Base-by-base conservation (phyloP, 2,329 filamentous ascomycete species). In the Xylaria sp. region DNA sequence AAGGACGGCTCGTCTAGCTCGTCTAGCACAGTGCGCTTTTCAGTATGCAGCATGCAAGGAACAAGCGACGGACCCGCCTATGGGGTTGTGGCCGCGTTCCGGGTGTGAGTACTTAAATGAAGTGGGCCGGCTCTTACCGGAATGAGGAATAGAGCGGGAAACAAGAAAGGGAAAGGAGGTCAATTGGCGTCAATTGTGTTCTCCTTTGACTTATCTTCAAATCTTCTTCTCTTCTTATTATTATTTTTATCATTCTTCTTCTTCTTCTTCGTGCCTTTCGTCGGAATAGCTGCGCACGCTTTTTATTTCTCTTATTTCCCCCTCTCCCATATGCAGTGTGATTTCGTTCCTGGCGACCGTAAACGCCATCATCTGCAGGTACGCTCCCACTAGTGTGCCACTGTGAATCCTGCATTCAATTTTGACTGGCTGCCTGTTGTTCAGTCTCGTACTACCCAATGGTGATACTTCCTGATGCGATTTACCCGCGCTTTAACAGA, bases 81-180 rank as follows among this genome's bases (percentile, higher is more conserved):
- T 13, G 45, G 57, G 60, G 30, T 60, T 43, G 28, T 57, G 60
- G 60, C 39, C 39, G 60, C 45, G 60, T 63, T 57, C 52, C 43
- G 56, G 28, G 50, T 58, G 32, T 45, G 43, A 43, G 43, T 53
- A 9, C 32, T 43, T 53, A 59, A 52, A 53, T 45, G 28, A 36
- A 55, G 45, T 52, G 62, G 55, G 52, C 15, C 41, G 30, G 46
- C 20, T 45, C 41, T 45, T 60, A 50, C 65, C 65, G 18, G 18
- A 66, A 52, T 53, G 53, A 66, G 58, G 34, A 36, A 48, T 43
- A 63, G 48, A 65, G 57, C 12, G 43, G 15, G 23, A 48, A 39
- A 43, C 32, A 63, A 50, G 20, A 45, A 36, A 43, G 23, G 39
- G 36, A 45, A 32, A 43, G 53, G 34, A 30, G 34, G 13, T 23